Percentiles rank a stretch among this genome's conserved stretches.
Evolutionary conservation across 768 basidiomycete species (phyloP).

Genomic region (Boletus insuetus): DNA sequence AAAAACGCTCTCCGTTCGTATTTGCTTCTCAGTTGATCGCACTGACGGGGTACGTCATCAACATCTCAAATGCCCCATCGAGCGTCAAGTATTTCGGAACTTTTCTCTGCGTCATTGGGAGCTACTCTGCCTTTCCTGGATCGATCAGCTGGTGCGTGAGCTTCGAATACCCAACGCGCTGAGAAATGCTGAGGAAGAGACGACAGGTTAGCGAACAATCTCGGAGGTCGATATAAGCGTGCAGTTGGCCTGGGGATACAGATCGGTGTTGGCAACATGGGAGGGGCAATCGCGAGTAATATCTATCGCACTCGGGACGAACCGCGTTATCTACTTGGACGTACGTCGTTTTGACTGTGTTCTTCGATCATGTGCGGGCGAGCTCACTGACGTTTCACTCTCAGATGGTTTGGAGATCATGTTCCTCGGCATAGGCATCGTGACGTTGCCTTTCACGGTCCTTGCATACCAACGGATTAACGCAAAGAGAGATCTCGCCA

Average conservation of each 20-base stretch:
- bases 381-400: neutral
- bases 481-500: neutral
- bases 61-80: neutral
- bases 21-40: neutral
- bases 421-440: neutral
- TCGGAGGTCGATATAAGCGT: neutral
- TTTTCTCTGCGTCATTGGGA: neutral
- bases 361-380: neutral
- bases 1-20: neutral
- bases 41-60: neutral
- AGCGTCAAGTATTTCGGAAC: conserved; percentile 3
- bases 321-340: neutral
- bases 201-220: conserved; percentile 2
- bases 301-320: neutral
- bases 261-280: neutral
- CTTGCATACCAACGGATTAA: neutral
- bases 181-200: neutral
- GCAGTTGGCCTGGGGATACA: neutral
- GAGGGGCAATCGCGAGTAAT: neutral
- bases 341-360: neutral
- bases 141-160: conserved; percentile 1
- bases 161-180: too few relatives aligned
- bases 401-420: neutral
- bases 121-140: neutral
- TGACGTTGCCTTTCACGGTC: neutral